Evolutionary conservation across 108 stramenopile species (phyloP).

Genomic region (Chaetoceros tenuissimus): DNA sequence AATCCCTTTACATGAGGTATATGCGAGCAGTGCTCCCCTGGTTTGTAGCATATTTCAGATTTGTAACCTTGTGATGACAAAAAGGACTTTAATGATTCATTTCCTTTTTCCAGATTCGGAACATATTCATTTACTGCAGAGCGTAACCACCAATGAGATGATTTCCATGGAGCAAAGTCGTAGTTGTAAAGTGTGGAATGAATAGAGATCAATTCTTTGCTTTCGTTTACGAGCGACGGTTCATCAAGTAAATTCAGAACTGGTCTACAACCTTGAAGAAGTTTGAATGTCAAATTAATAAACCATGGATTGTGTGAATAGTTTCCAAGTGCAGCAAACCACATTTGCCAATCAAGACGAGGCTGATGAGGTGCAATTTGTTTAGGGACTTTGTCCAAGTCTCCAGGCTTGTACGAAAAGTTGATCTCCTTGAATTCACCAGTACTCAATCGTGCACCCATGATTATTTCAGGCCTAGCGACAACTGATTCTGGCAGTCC

Average conservation of each 20-base stretch:
- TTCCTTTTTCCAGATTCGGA: too few relatives aligned
- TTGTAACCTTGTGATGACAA: too few relatives aligned
- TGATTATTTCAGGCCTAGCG: constrained; percentile 51
- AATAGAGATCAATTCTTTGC: constrained; percentile 9
- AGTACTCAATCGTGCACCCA: constrained; percentile 23
- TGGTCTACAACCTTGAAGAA: constrained; percentile 24
- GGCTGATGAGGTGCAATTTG: constrained; percentile 60
- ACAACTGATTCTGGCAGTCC: constrained; percentile 36
- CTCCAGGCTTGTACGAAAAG: constrained; percentile 55
- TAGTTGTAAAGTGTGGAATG: constrained; percentile 26
- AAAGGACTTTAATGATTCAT: too few relatives aligned
- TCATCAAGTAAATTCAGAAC: constrained; percentile 29
- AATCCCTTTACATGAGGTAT: too few relatives aligned
- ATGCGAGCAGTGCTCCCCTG: too few relatives aligned
- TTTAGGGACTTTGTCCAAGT: constrained; percentile 11
- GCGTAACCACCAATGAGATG: too few relatives aligned
- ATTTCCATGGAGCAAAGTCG: constrained; percentile 19
- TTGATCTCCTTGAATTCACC: constrained; percentile 46
- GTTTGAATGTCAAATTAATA: constrained; percentile 27
- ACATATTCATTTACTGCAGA: too few relatives aligned
- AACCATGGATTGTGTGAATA: constrained; percentile 55
- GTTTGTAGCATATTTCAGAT: too few relatives aligned
- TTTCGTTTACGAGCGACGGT: constrained; percentile 5
- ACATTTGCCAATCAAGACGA: constrained; percentile 69
- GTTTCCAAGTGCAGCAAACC: constrained; percentile 62